These are phyloP conservation scores for Kwoniella dendrophila DNA, from an alignment of 768 basidiomycete genomes.

Conservation along the genomic window DNA sequence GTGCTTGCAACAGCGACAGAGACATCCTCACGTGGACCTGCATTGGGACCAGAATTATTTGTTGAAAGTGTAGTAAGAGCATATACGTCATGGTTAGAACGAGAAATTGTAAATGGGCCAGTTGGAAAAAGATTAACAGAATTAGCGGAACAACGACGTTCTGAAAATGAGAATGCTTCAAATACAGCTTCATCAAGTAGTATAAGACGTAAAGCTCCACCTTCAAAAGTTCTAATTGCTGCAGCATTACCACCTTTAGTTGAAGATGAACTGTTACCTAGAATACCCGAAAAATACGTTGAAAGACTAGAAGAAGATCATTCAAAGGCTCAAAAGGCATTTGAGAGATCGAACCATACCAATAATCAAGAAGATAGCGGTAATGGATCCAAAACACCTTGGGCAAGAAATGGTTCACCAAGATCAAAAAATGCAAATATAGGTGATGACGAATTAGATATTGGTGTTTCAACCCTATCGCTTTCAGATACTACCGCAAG, in stretches of 20 bases:
- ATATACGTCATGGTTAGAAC: constrained; percentile 30
- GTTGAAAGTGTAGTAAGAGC: constrained; percentile 26
- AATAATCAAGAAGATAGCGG: not conserved
- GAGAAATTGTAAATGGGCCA: constrained; percentile 36
- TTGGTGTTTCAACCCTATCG: constrained; percentile 35
- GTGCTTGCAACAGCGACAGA: constrained; percentile 36
- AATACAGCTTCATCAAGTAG: constrained; percentile 1
- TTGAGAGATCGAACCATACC: constrained; percentile 9
- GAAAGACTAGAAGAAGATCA: constrained; percentile 47
- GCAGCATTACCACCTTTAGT: constrained; percentile 41
- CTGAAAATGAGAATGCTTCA: no score
- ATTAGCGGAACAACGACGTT: constrained; percentile 10
- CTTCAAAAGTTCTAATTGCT: constrained; percentile 37
- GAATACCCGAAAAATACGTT: constrained; percentile 51
- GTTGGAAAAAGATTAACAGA: constrained; percentile 29
- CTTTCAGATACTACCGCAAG: constrained; percentile 30
- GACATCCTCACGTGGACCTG: constrained; percentile 29
- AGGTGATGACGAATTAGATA: constrained; percentile 23
- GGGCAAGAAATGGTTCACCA: constrained; percentile 10
- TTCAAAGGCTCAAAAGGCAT: constrained; percentile 33
- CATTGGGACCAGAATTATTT: constrained; percentile 33
- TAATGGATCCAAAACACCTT: constrained; percentile 19
- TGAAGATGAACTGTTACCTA: constrained; percentile 34
- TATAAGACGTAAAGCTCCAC: constrained; percentile 10
- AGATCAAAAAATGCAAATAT: not conserved